Base-by-base conservation (phyloP, 139 green algal genomes). In the Coccomyxa sp. region DNA sequence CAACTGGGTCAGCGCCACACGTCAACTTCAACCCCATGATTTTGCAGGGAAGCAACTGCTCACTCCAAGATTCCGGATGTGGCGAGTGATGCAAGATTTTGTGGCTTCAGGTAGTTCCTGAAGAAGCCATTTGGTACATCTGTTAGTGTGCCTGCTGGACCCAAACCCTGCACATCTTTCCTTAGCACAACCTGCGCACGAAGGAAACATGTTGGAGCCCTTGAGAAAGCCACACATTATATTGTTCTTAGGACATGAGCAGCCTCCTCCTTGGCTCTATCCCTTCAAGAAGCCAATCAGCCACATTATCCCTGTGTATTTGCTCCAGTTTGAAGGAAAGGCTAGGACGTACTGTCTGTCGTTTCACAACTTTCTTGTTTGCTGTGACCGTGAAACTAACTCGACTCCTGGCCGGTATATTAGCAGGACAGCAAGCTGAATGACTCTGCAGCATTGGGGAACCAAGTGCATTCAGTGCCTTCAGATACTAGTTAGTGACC, bases 61-160 rank as follows among this genome's bases (percentile, higher is more conserved):
- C 82, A 97, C 94, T 88, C 88, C 13, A 99, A 88, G 75, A 98
- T 91, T 30, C 63, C 79, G 10, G 89, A 81, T 66, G 87, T 95
- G 76, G 96, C 96, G 31, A 91, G 85, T 76, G 92, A 88, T 0
- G 96, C 96, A 67, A 93, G 85, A 74, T 88, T 84, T 27, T 93
- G 86, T 13, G 95, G 95, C 58, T 84, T 83, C 86, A 98, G 88
- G 88, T 90, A 98, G 89, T 98, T 98, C 75, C 95, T 89, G 86
- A 91, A 97, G 92, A 93, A 99, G 58, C 96, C 96, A 25, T 91
- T 84, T 1, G 93, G 90, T 28, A 99, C 96, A 27, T 78, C 88
- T 68, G 93, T 83, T 27, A 98, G 84, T 77, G 95, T 81, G 51
- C 94, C 94, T 79, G 89, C 82, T 17, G 77, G 85, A 74, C 94